Conservation (phyloP, 805 yeast species). For the Candida yuanshanica region DNA sequence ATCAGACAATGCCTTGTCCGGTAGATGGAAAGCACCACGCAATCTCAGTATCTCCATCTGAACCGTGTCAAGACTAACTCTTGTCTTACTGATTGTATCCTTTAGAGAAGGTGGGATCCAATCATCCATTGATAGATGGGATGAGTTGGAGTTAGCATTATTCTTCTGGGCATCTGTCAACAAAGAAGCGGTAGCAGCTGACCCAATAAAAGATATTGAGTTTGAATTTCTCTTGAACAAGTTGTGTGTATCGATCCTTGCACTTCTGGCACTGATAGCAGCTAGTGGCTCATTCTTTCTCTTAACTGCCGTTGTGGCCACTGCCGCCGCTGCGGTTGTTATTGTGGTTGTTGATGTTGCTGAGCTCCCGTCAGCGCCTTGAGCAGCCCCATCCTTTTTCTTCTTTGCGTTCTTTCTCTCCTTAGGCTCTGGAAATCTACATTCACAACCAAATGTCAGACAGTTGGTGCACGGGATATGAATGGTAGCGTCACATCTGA, state of each 20-base stretch:
- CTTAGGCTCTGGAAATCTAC: constrained; percentile 58
- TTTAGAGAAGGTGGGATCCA: constrained; percentile 21
- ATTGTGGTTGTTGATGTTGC: constrained; percentile 9
- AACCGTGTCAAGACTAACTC: constrained; percentile 40
- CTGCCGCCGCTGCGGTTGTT: constrained; percentile 4
- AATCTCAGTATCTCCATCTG: constrained; percentile 60
- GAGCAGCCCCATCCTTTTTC: constrained; percentile 10
- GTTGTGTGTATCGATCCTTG: constrained; percentile 23
- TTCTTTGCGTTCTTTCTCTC: constrained; percentile 32
- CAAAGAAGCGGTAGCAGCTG: constrained; percentile 39
- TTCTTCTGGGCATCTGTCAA: constrained; percentile 7
- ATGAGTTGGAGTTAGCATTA: constrained; percentile 25
- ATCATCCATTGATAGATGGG: constrained; percentile 30
- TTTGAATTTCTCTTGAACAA: constrained; percentile 16
- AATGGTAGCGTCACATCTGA: constrained; percentile 66
- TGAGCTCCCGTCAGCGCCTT: background rate
- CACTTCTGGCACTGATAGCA: constrained; percentile 26
- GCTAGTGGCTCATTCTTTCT: constrained; percentile 31
- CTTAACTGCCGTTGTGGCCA: constrained; percentile 17
- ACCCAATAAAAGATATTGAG: constrained; percentile 44
- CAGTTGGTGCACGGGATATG: constrained; percentile 65
- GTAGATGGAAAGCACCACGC: constrained; percentile 68
- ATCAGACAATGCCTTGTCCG: constrained; percentile 50
- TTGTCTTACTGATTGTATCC: constrained; percentile 23
- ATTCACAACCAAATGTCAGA: constrained; percentile 65